Base-by-base conservation (phyloP, 1,284 basidiomycete species). In the Polyporus tsugae region DNA sequence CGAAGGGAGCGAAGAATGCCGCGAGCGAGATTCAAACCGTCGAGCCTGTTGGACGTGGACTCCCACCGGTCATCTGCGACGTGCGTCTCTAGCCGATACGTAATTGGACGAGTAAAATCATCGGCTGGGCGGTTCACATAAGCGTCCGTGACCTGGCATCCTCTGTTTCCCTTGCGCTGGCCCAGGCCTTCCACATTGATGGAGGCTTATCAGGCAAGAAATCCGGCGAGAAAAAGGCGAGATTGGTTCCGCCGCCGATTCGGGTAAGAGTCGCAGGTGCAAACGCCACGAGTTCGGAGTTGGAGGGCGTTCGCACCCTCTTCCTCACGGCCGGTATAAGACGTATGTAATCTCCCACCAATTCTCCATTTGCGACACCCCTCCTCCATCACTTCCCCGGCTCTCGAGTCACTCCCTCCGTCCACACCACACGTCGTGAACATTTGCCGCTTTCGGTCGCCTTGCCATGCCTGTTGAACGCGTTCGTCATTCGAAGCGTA, bases 381-480 rank as follows among this genome's bases (percentile, higher is more conserved):
- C 71, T 74, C 75, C 76, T 74, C 74, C 74, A 75, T 78, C 77
- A 78, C 70, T 67, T 74, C 71, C 71, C 72, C 68, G 70, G 66
- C 66, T 69, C 67, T 67, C 70, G 67, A 75, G 74, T 74, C 69
- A 74, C 70, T 60, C 71, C 75, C 73, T 73, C 71, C 73, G 68
- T 72, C 71, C 73, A 66, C 62, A 41, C 22, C 41, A 38, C 52
- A 33, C n/a, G 29, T 55, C 62, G 52, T 63, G 62, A 68, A 58
- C 67, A 58, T 65, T 61, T 72, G 69, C 71, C 74, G 64, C 72
- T 66, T 73, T 67, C 66, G 68, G 68, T 67, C 63, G 33, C 63
- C 35, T 63, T 65, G 72, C 74, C 72, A 90, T 90, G 89, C 89
- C 88, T 79, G 84, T 82, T 67, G 85, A 86, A 73, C 83, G 88